Conservation (phyloP, 345 rosid genomes). For the Eucalyptus cloeziana region DNA sequence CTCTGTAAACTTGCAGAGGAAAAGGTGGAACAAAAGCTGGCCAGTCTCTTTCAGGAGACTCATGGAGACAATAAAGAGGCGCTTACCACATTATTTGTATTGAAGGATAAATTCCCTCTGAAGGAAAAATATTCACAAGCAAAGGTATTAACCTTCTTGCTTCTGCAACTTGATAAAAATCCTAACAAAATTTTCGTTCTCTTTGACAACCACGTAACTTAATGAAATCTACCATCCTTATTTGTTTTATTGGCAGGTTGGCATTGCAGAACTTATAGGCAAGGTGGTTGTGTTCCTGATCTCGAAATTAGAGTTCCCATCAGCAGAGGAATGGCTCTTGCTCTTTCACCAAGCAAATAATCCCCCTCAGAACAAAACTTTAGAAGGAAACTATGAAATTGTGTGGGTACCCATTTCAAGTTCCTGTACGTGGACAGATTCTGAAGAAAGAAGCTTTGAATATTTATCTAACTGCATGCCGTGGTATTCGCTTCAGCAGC, state of each 20-base stretch:
- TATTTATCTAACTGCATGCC: constrained; percentile 39
- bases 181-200: neutral
- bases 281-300: constrained; percentile 48
- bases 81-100: constrained; percentile 36
- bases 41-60: constrained; percentile 16
- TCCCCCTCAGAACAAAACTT: constrained; percentile 17
- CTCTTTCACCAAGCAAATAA: constrained; percentile 51
- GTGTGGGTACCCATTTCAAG: constrained; percentile 55
- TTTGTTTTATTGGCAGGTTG: constrained; percentile 23
- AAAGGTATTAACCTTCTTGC: constrained; percentile 12
- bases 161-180: neutral
- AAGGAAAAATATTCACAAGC: constrained; percentile 34
- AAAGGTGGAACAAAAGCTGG: constrained; percentile 43
- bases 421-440: constrained; percentile 38
- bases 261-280: constrained; percentile 40
- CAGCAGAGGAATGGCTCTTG: constrained; percentile 39
- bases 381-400: constrained; percentile 29
- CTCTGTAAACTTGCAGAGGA: constrained; percentile 23
- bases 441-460: constrained; percentile 25
- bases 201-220: neutral
- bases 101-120: constrained; percentile 46
- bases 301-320: constrained; percentile 44
- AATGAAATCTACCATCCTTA: neutral
- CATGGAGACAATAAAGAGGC: constrained; percentile 58
- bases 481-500: constrained; percentile 47